Evolutionary conservation across 768 basidiomycete genomes (phyloP).

Genomic region (Psilocybe azurescens): DNA sequence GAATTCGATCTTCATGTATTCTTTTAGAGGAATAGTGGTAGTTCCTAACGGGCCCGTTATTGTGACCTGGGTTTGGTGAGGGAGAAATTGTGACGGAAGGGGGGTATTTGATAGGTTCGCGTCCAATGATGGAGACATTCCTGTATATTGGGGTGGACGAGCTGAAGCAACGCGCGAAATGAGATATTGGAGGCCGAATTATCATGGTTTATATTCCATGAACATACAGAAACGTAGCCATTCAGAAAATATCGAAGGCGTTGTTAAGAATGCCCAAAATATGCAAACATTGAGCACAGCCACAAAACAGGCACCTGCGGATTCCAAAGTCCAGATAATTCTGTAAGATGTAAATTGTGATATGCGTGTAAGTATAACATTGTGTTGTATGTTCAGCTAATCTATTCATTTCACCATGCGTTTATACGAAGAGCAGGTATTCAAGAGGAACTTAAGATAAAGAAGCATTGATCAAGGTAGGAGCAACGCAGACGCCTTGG

Average conservation of each 20-base stretch:
- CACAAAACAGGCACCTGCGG: slow-evolving; percentile 5
- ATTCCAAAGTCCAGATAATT: too few species aligned
- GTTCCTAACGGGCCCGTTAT: slow-evolving; percentile 53
- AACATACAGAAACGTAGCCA: background rate
- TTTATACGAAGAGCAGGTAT: too few species aligned
- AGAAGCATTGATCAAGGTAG: slow-evolving; percentile 88
- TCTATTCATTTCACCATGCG: too few species aligned
- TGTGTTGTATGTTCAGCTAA: too few species aligned
- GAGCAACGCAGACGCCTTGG: slow-evolving; percentile 80
- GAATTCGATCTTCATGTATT: slow-evolving; percentile 51
- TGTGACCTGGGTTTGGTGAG: slow-evolving; percentile 42
- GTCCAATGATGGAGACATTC: slow-evolving; percentile 70
- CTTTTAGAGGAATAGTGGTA: slow-evolving; percentile 50
- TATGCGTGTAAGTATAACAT: too few species aligned
- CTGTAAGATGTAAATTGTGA: too few species aligned
- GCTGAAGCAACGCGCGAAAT: slow-evolving; percentile 41
- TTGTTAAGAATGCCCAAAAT: slow-evolving; percentile 12
- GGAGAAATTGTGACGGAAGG: slow-evolving; percentile 46
- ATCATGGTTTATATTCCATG: slow-evolving; percentile 35
- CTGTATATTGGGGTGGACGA: slow-evolving; percentile 52
- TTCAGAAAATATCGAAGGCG: slow-evolving; percentile 16
- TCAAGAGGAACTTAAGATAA: slow-evolving; percentile 61
- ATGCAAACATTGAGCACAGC: slow-evolving; percentile 25
- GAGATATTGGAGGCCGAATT: slow-evolving; percentile 37
- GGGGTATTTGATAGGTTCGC: slow-evolving; percentile 58